phyloP scores from a whole-genome alignment of 2,329 filamentous ascomycete species.

The Aspergillus flavus region DNA sequence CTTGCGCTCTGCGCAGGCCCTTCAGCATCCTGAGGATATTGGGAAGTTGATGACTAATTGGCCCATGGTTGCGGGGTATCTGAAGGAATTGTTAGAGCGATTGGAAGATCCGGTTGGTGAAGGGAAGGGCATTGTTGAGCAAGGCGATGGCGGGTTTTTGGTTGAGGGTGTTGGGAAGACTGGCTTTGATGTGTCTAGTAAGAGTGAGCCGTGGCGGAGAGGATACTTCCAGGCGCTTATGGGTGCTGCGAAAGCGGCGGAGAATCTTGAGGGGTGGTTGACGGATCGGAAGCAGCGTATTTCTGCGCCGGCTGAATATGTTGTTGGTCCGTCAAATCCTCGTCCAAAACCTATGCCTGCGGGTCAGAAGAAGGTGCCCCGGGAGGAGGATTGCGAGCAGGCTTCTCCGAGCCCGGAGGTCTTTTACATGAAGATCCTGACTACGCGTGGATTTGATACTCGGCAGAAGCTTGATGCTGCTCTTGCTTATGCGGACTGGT shows the following conservation, averaged over 20 bases:
- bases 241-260: slow-evolving; percentile 72
- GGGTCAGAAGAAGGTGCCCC: slow-evolving; percentile 62
- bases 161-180: slow-evolving; percentile 59
- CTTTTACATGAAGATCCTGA: slow-evolving; percentile 81
- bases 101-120: slow-evolving; percentile 72
- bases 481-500: slow-evolving; percentile 79
- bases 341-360: slow-evolving; percentile 72
- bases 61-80: slow-evolving; percentile 65
- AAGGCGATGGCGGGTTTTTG: slow-evolving; percentile 53
- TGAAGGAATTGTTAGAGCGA: slow-evolving; percentile 62
- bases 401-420: slow-evolving; percentile 72
- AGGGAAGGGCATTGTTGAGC: slow-evolving; percentile 64
- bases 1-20: slow-evolving; percentile 65
- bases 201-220: slow-evolving; percentile 80
- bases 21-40: slow-evolving; percentile 59
- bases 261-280: slow-evolving; percentile 80
- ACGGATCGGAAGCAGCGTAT: slow-evolving; percentile 67
- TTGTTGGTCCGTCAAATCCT: slow-evolving; percentile 83
- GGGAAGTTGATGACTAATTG: slow-evolving; percentile 65
- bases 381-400: slow-evolving; percentile 73
- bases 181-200: slow-evolving; percentile 70
- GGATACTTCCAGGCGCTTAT: slow-evolving; percentile 85
- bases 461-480: slow-evolving; percentile 80
- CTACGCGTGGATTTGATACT: slow-evolving; percentile 76
- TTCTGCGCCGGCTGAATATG: slow-evolving; percentile 71